Percentiles rank a stretch among this genome's conserved stretches.
Evolutionary conservation across 2,329 filamentous ascomycete genomes (phyloP).

Genomic region (Botryotinia globosa): DNA sequence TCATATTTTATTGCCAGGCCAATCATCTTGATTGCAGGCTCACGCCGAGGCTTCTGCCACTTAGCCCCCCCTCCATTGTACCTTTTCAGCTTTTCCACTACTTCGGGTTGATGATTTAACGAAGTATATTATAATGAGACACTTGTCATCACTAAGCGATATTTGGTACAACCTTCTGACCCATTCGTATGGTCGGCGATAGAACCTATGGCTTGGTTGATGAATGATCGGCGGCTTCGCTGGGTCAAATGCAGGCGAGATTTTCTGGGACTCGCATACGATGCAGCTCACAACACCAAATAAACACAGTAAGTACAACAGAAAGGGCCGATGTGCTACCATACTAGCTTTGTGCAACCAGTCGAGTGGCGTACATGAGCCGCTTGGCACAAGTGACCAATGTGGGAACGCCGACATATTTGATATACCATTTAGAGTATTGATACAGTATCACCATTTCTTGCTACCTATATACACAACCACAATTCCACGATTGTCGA

Average conservation of each 20-base stretch:
- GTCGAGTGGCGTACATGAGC: background rate
- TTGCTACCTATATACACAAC: background rate
- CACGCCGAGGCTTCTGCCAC: background rate
- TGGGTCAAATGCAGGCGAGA: background rate
- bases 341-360: background rate
- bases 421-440: background rate
- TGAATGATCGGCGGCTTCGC: background rate
- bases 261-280: background rate
- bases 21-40: background rate
- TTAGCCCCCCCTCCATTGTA: background rate
- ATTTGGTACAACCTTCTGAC: background rate
- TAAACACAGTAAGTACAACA: background rate
- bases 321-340: background rate
- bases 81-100: slow-evolving; percentile 7
- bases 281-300: background rate
- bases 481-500: background rate
- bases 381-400: slow-evolving; percentile 3
- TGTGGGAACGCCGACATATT: background rate
- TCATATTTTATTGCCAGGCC: background rate
- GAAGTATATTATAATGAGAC: slow-evolving; percentile 10
- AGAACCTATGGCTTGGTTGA: slow-evolving; percentile 1
- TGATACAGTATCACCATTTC: background rate
- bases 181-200: slow-evolving; percentile 5
- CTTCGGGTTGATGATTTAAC: slow-evolving; percentile 2
- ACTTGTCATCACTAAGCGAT: background rate